These are phyloP conservation scores for Basidiobolus heterosporus DNA, from an alignment of 371 early-diverging fungal species.

Conservation along the genomic window DNA sequence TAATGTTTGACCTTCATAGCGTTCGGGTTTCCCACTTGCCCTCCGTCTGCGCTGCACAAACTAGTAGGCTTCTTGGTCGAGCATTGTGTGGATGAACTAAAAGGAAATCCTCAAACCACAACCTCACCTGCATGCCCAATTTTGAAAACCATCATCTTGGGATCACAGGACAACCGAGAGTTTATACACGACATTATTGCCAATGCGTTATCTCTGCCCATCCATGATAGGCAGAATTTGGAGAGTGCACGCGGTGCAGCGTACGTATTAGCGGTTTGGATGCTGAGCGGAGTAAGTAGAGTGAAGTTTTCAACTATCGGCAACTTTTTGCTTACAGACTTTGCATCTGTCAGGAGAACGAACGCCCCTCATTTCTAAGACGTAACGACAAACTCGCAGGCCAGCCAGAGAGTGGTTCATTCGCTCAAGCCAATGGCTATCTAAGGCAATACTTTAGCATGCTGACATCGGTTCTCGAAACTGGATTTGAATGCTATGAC, in stretches of 20 bases:
- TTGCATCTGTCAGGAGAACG: not conserved
- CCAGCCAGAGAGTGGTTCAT: not conserved
- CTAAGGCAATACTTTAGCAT: slow-evolving; percentile 35
- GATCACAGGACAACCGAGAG: slow-evolving; percentile 45
- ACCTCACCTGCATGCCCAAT: slow-evolving; percentile 50
- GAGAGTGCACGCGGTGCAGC: slow-evolving; percentile 50
- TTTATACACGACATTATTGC: slow-evolving; percentile 59
- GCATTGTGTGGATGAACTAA: slow-evolving; percentile 32
- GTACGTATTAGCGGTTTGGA: slow-evolving; percentile 57
- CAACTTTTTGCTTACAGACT: slow-evolving; percentile 1
- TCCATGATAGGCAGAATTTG: slow-evolving; percentile 24
- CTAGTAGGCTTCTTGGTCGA: slow-evolving; percentile 47
- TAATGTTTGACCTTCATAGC: slow-evolving; percentile 4
- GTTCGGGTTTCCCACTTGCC: slow-evolving; percentile 49
- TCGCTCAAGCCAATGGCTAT: slow-evolving; percentile 31
- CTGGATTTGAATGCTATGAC: slow-evolving; percentile 29
- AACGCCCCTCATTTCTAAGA: not conserved
- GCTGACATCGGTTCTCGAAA: slow-evolving; percentile 28
- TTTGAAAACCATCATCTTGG: slow-evolving; percentile 44
- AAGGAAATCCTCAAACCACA: slow-evolving; percentile 15
- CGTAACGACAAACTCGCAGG: not conserved
- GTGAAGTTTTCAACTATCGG: slow-evolving; percentile 6
- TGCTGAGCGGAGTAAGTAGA: slow-evolving; percentile 19
- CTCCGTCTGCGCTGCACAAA: slow-evolving; percentile 45
- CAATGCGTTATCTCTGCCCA: slow-evolving; percentile 45